These are phyloP conservation scores for Phoenix dactylifera DNA, from an alignment of 176 grass and related monocot species.

Conservation along the genomic window DNA sequence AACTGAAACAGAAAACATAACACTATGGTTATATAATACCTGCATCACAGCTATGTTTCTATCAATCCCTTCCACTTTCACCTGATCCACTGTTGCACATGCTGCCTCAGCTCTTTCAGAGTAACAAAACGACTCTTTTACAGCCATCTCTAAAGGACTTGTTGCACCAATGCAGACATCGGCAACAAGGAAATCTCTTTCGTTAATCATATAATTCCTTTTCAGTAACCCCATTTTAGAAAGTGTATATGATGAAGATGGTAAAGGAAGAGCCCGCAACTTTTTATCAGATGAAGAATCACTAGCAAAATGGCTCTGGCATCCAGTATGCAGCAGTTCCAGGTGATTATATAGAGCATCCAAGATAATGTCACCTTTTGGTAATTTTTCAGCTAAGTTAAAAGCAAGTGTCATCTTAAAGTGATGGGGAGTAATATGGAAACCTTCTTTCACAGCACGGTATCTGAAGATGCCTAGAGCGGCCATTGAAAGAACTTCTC, in stretches of 20 bases:
- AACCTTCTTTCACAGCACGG: constrained; percentile 67
- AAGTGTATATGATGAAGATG: constrained; percentile 48
- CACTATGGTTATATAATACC: constrained; percentile 27
- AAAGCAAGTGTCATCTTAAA: constrained; percentile 83
- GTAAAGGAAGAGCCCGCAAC: constrained; percentile 34
- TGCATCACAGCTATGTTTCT: constrained; percentile 73
- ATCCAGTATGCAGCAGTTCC: constrained; percentile 28
- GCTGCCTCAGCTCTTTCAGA: constrained; percentile 63
- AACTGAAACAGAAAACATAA: too few relatives aligned
- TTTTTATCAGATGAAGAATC: constrained; percentile 29
- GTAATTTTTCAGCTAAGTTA: constrained; percentile 84
- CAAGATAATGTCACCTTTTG: constrained; percentile 88
- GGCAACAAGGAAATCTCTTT: constrained; percentile 27
- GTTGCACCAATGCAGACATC: constrained; percentile 48
- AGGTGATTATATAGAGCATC: constrained; percentile 59
- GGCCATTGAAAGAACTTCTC: constrained; percentile 50
- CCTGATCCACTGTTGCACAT: constrained; percentile 60
- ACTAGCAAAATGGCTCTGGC: not conserved
- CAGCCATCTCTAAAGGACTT: constrained; percentile 56
- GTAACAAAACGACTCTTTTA: constrained; percentile 73
- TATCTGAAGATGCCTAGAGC: constrained; percentile 70
- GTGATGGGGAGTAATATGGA: constrained; percentile 56
- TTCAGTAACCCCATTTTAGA: constrained; percentile 41
- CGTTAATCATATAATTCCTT: constrained; percentile 29
- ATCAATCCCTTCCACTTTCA: constrained; percentile 70